Conservation (phyloP, 192 early-diverging fungal genomes). For the Pilaira anomala region DNA sequence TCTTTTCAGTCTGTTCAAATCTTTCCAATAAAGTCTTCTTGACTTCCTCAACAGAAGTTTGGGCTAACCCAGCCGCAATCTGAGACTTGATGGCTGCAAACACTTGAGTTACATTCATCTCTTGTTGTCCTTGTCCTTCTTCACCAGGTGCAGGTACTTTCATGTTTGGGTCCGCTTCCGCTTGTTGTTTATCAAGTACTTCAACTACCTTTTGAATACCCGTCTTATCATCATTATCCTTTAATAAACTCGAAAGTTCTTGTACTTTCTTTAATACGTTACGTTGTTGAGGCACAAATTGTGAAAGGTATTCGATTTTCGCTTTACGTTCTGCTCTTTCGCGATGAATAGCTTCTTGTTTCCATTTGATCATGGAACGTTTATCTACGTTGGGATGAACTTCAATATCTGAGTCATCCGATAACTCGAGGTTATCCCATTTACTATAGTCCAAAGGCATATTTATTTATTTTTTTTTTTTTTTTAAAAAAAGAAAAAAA, state of each 20-base stretch:
- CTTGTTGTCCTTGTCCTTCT: conserved; percentile 2
- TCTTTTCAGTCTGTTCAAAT: conserved; percentile 2
- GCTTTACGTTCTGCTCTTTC: conserved; percentile 75
- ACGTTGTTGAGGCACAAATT: neutral
- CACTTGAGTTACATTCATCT: conserved; percentile 44
- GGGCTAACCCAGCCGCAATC: conserved; percentile 35
- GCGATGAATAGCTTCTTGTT: conserved; percentile 83
- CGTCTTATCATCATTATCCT: neutral
- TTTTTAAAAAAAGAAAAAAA: no score
- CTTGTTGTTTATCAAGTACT: conserved; percentile 10
- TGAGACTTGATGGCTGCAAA: conserved; percentile 45
- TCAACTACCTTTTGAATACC: conserved; percentile 16
- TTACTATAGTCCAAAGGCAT: conserved; percentile 81
- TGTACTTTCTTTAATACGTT: neutral
- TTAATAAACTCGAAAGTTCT: neutral
- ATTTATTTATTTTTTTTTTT: neutral
- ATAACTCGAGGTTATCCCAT: conserved; percentile 95
- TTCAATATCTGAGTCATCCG: conserved; percentile 97
- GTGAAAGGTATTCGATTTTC: conserved; percentile 43
- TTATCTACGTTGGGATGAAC: conserved; percentile 95
- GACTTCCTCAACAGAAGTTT: conserved; percentile 27
- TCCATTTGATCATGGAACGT: conserved; percentile 84
- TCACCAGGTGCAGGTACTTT: neutral
- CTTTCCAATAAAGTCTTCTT: conserved; percentile 13
- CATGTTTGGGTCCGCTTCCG: conserved; percentile 9